Conservation (phyloP, 345 rosid species). For the Citrus sp. region DNA sequence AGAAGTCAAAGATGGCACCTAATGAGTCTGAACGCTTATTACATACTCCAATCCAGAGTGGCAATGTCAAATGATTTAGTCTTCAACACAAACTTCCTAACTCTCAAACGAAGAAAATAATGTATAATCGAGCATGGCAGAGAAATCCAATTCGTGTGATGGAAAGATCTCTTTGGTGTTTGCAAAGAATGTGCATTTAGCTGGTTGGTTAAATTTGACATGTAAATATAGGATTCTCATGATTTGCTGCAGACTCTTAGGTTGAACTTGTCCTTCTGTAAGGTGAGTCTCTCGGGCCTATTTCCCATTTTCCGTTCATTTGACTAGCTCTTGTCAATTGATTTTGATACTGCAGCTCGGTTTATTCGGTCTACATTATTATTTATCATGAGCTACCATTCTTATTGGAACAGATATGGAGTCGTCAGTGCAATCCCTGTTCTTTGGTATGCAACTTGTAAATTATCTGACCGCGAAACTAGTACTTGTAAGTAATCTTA, state of each 20-base stretch:
- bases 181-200: not conserved
- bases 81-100: not conserved
- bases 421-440: not conserved
- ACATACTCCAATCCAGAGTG: conserved; percentile 19
- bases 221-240: conserved; percentile 4
- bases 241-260: not conserved
- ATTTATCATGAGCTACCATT: not conserved
- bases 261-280: not conserved
- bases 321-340: not conserved
- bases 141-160: not conserved
- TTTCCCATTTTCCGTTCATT: not conserved
- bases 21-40: conserved; percentile 31
- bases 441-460: conserved; percentile 1
- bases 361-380: not conserved
- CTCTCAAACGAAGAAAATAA: conserved; percentile 2
- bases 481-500: not conserved
- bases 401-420: conserved; percentile 2
- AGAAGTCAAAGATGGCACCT: conserved; percentile 37
- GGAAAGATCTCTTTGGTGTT: not conserved
- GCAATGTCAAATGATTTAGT: conserved; percentile 23
- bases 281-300: conserved; percentile 12
- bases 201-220: conserved; percentile 11
- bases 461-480: not conserved
- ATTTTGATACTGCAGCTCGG: not conserved
- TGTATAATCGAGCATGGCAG: not conserved